Evolutionary conservation across 2,329 filamentous ascomycete species (phyloP), one percentile per base, ranked within the genome.

Genomic region (Zarea fungicola): DNA sequence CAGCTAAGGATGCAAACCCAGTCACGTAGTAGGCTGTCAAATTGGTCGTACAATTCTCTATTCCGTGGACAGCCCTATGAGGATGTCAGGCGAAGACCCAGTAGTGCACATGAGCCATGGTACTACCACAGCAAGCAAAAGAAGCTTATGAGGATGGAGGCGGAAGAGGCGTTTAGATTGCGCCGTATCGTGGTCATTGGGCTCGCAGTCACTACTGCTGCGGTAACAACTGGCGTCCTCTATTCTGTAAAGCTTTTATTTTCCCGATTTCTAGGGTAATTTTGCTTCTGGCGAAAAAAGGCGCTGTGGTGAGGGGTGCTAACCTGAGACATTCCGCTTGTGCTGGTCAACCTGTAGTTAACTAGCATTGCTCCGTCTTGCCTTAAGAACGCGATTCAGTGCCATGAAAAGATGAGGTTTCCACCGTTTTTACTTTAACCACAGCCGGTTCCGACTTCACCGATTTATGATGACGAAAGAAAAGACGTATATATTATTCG

Each of bases 101-200:
- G 50, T 23, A 44, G 43, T 22, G 18, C 22, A 29, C 51, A 56
- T 6, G 58, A 62, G 62, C 16, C 45, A 7, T 71, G 65, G 62
- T 74, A 75, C 55, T 80, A 79, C 54, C 77, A 78, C 62, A 74
- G 69, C 54, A 76, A 78, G 61, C 77, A 81, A 64, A 70, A 76
- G 52, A 80, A 82, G 60, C 68, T 87, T 46, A 74, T 83, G 58
- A 76, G 68, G 60, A 69, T 83, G 70, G 80, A 87, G 61, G 72
- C 82, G 14, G 72, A 71, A 3, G 81, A 86, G 58, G 83, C 83
- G 3, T 81, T 87, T 54, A 75, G 77, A 60, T 69, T 85, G 61
- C 73, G 80, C 21, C 66, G 69, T 10, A 67, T 67, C 18, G 73
- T 86, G n/a, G 65, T 84, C 21, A 59, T 74, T 4, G 68, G 64